phyloP scores from a whole-genome alignment of 2,329 filamentous ascomycete species.

The Xylariomycetidae sp. region DNA sequence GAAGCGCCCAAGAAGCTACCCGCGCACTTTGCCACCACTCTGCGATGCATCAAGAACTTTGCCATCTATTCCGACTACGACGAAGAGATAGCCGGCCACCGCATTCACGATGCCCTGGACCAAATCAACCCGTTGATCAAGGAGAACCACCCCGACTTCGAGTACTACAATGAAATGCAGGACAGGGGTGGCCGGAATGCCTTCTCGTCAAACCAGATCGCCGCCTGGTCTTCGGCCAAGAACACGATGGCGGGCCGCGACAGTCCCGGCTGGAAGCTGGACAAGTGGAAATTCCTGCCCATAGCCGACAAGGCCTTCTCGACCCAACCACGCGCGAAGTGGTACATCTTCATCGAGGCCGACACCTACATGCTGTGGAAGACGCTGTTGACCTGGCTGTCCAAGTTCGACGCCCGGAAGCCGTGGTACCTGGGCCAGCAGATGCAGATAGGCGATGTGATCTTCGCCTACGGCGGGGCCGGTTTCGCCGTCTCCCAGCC shows the following conservation, averaged over 20 bases:
- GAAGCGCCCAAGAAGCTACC: constrained; percentile 50
- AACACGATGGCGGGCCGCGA: constrained; percentile 29
- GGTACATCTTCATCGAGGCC: constrained; percentile 54
- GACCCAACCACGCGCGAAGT: constrained; percentile 41
- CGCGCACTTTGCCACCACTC: constrained; percentile 45
- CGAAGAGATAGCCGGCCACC: constrained; percentile 42
- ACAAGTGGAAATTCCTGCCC: constrained; percentile 54
- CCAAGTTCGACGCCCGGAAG: constrained; percentile 38
- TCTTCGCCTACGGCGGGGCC: constrained; percentile 48
- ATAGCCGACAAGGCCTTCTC: constrained; percentile 41
- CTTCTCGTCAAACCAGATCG: constrained; percentile 28
- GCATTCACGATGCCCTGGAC: constrained; percentile 43
- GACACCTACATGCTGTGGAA: constrained; percentile 52
- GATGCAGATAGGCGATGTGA: constrained; percentile 41
- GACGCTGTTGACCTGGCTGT: constrained; percentile 47
- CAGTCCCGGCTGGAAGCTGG: constrained; percentile 43
- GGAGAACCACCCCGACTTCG: constrained; percentile 38
- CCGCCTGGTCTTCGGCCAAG: constrained; percentile 21
- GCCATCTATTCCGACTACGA: constrained; percentile 54
- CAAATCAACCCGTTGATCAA: constrained; percentile 33
- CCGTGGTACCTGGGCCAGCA: constrained; percentile 49
- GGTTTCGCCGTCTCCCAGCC: constrained; percentile 46
- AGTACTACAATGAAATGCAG: constrained; percentile 43
- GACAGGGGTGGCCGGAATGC: constrained; percentile 32
- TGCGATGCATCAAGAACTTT: constrained; percentile 49